phyloP scores from a whole-genome alignment of 2,329 filamentous ascomycete genomes.

The Epichloe amarillans region DNA sequence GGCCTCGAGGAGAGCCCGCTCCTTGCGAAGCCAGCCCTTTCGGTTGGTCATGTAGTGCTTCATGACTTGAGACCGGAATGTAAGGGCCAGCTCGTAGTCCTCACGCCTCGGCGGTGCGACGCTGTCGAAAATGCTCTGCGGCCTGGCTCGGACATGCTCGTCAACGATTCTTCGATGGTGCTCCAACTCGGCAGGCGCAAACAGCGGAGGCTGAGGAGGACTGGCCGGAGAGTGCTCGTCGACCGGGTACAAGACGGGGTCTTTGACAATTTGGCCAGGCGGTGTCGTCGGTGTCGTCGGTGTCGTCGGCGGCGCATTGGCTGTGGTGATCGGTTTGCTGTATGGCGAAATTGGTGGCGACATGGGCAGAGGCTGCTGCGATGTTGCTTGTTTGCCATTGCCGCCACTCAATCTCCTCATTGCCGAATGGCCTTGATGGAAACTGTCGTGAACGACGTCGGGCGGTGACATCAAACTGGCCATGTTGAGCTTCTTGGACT shows the following conservation, averaged over 20 bases:
- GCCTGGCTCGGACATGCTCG: constrained; percentile 33
- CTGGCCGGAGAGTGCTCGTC: constrained; percentile 27
- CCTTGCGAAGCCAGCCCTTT: constrained; percentile 33
- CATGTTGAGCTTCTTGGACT: constrained; percentile 32
- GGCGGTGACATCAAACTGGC: constrained; percentile 50
- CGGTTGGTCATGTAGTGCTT: constrained; percentile 31
- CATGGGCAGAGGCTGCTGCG: constrained; percentile 27
- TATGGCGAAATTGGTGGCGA: constrained; percentile 46
- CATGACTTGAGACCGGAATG: constrained; percentile 39
- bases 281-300: constrained; percentile 18
- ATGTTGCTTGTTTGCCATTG: constrained; percentile 15
- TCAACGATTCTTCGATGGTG: constrained; percentile 34
- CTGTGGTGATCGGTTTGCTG: constrained; percentile 25
- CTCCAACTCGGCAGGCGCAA: constrained; percentile 28
- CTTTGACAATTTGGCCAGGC: constrained; percentile 24
- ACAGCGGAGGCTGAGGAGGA: constrained; percentile 36
- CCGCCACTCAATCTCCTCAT: constrained; percentile 2
- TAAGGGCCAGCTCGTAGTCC: constrained; percentile 40
- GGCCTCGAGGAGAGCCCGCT: constrained; percentile 35
- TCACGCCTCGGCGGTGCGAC: constrained; percentile 34
- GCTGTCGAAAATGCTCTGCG: constrained; percentile 27
- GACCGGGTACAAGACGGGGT: constrained; percentile 45
- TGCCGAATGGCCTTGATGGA: constrained; percentile 20
- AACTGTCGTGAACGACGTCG: constrained; percentile 41
- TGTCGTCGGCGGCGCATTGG: constrained; percentile 16